phyloP scores from a whole-genome alignment of 169 alveolate genomes.

The Cryptosporidium tyzzeri region DNA sequence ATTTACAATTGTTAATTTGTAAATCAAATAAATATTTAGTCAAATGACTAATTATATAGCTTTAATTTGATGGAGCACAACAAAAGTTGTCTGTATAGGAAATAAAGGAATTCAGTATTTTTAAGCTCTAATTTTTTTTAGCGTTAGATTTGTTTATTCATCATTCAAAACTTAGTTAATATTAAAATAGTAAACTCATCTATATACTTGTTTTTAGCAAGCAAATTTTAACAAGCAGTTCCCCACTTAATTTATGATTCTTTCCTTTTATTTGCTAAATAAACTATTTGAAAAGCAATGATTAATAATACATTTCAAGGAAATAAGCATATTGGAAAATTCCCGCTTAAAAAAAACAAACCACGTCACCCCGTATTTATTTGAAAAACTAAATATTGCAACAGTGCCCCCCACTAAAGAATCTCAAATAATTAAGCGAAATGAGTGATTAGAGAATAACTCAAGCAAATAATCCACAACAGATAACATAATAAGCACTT shows the following conservation, averaged over 20 bases:
- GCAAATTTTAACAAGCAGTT: constrained; percentile 3
- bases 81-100: not conserved
- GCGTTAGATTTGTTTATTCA: not conserved
- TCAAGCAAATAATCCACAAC: too few relatives aligned
- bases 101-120: not conserved
- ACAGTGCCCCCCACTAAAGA: not conserved
- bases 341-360: not conserved
- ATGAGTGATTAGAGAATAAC: too few relatives aligned
- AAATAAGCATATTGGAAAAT: not conserved
- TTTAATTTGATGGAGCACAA: not conserved
- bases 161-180: not conserved
- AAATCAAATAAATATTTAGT: not conserved
- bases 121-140: not conserved
- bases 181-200: not conserved
- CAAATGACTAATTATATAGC: not conserved
- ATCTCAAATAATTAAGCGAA: not conserved
- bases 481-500: too few relatives aligned
- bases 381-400: not conserved
- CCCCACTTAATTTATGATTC: constrained; percentile 7
- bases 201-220: not conserved
- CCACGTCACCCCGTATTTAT: not conserved
- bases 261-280: not conserved
- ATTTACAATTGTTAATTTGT: not conserved
- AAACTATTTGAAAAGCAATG: not conserved
- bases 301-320: not conserved